Base-by-base conservation (phyloP, 805 yeast species). In the Starmerella vitae region DNA sequence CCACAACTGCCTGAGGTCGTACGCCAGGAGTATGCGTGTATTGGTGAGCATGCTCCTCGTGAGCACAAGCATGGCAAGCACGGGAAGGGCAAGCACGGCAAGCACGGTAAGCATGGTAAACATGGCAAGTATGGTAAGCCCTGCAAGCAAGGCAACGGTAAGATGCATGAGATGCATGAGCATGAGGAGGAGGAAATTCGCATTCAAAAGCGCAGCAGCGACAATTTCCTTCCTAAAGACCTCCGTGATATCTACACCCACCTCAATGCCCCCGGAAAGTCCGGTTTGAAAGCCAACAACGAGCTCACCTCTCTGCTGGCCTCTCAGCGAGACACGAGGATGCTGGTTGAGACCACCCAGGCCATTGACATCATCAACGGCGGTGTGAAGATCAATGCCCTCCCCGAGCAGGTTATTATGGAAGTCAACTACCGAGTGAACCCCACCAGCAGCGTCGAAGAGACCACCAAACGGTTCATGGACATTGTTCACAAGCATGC, bases 321-420 rank as follows among this genome's bases (percentile, higher is more conserved):
- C 6, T 14, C 25, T 20, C 31, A 42, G 24, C 35, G 37, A 14
- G 14, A 17, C 18, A 43, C 50, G 28, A 61, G 66, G 38, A 70
- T 66, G 45, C 55, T 70, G 34, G 61, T 76, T 18, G 62, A 66
- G 43, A 79, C 88, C 1, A 68, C 83, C 4, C 81, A 74, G 57
- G 80, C 86, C 2, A 64, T 72, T 35, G 84, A 78, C 52, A 65
- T 76, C 22, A 63, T 81, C 41, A 56, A 60, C 14, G 91, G 91
- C 22, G 93, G 93, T 37, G 69, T 73, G 43, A 81, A 81, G 59
- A 66, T 76, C 24, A 81, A 81, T 54, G 84, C 88, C 2, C 61
- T 80, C 34, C 91, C 93, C 4, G 86, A 80, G 55, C 57, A 64
- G 22, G 72, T 72, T 5, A 56, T 61, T 22, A 62, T 74, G 35